Conservation (phyloP, 768 basidiomycete genomes). For the Rhizopogon rudus region DNA sequence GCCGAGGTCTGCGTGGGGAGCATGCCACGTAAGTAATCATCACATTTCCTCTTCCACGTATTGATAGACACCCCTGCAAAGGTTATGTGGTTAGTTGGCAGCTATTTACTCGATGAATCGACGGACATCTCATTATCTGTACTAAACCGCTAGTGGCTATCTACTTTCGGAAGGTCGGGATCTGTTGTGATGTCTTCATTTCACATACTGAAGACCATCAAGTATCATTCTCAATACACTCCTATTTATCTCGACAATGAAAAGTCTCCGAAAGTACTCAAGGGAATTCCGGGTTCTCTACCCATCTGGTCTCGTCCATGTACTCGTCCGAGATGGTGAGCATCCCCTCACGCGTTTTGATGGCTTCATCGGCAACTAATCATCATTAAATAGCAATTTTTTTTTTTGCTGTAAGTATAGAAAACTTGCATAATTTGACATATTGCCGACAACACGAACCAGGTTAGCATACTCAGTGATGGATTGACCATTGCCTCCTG, state of each 20-base stretch:
- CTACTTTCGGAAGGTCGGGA: constrained; percentile 4
- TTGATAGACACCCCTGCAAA: not conserved
- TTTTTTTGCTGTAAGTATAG: not conserved
- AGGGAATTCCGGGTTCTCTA: not conserved
- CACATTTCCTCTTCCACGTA: not conserved
- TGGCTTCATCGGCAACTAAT: not conserved
- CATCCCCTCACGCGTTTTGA: not conserved
- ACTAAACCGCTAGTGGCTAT: constrained; percentile 3
- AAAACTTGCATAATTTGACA: too few relatives aligned
- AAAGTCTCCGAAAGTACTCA: constrained; percentile 4
- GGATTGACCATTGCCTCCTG: constrained; percentile 8
- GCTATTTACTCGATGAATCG: not conserved
- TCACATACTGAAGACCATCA: not conserved
- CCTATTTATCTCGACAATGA: constrained; percentile 6
- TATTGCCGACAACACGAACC: not conserved
- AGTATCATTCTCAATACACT: constrained; percentile 2
- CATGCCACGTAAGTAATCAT: constrained; percentile 2
- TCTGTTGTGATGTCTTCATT: not conserved
- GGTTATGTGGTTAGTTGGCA: not conserved
- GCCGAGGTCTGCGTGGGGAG: not conserved
- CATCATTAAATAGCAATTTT: not conserved
- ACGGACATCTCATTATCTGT: not conserved
- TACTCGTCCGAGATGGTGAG: constrained; percentile 6
- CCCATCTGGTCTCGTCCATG: not conserved
- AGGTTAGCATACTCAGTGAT: constrained; percentile 4